Percentiles rank a stretch among this genome's conserved stretches.
These are phyloP conservation scores for Madurella mycetomatis DNA, from an alignment of 2,329 filamentous ascomycete genomes.

Conservation along the genomic window DNA sequence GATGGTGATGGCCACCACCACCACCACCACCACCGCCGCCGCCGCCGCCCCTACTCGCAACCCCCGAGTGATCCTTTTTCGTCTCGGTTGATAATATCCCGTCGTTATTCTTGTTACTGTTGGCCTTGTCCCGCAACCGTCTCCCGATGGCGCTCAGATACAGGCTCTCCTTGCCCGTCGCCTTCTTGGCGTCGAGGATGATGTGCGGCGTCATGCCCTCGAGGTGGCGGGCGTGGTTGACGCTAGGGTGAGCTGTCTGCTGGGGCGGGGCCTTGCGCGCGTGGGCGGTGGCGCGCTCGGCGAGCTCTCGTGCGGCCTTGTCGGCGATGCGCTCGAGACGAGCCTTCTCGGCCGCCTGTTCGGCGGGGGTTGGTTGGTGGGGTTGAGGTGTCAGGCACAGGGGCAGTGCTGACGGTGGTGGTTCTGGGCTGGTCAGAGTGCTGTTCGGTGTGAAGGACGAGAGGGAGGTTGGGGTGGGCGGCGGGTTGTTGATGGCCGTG, in stretches of 20 bases:
- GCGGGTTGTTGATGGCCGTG: constrained; percentile 21
- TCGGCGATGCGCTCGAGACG: constrained; percentile 55
- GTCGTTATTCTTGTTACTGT: neutral
- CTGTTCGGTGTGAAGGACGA: constrained; percentile 10
- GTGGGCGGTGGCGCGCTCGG: constrained; percentile 54
- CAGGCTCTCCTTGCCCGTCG: constrained; percentile 71
- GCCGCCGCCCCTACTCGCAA: neutral
- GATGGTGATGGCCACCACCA: neutral
- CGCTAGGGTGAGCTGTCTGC: constrained; percentile 50
- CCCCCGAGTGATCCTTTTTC: neutral
- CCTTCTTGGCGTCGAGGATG: constrained; percentile 73
- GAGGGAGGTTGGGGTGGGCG: constrained; percentile 10
- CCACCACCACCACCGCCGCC: constrained; percentile 1
- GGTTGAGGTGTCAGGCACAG: constrained; percentile 22
- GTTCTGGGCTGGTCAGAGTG: constrained; percentile 7
- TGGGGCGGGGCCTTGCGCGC: constrained; percentile 46
- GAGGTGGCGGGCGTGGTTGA: constrained; percentile 56
- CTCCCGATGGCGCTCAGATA: constrained; percentile 60
- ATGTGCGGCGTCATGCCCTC: constrained; percentile 57
- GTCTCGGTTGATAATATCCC: no score
- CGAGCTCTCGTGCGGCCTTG: constrained; percentile 50
- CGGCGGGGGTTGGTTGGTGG: constrained; percentile 39
- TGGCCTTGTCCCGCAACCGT: constrained; percentile 37
- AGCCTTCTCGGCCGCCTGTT: constrained; percentile 57
- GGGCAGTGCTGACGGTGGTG: neutral